Conservation (phyloP, 768 basidiomycete species). For the Leucosporidium scottii region DNA sequence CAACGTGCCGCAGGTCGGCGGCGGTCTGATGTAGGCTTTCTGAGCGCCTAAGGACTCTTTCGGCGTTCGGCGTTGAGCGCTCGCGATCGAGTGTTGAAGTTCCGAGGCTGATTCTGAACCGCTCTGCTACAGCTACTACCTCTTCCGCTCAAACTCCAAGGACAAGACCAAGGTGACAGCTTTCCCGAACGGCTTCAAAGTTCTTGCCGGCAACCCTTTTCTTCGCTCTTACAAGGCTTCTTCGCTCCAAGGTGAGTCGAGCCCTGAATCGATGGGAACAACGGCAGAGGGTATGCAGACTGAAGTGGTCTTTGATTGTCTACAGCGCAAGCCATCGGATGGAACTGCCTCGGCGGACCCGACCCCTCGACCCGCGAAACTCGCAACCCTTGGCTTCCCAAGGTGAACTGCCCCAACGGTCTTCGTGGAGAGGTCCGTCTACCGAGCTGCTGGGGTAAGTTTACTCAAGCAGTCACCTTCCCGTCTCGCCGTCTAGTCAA, state of each 20-base stretch:
- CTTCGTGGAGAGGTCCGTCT: slow-evolving; percentile 34
- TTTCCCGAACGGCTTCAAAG: slow-evolving; percentile 34
- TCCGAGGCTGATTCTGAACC: no score
- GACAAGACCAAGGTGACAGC: slow-evolving; percentile 17
- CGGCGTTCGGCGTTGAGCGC: no score
- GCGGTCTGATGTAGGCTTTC: slow-evolving; percentile 36
- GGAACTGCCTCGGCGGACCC: slow-evolving; percentile 46
- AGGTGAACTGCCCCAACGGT: slow-evolving; percentile 35
- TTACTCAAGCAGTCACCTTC: no score
- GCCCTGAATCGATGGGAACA: no score
- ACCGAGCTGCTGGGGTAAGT: neutral
- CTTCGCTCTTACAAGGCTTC: slow-evolving; percentile 50
- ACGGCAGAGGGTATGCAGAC: no score
- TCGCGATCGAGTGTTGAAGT: no score
- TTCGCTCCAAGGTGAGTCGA: slow-evolving; percentile 24
- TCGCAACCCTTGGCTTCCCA: slow-evolving; percentile 20
- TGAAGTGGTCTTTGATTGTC: no score
- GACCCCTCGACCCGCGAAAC: slow-evolving; percentile 3
- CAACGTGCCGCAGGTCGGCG: slow-evolving; percentile 28
- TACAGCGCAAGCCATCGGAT: slow-evolving; percentile 47
- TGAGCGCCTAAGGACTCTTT: no score
- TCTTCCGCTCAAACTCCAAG: neutral
- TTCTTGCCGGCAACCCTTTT: slow-evolving; percentile 50
- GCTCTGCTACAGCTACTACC: neutral
- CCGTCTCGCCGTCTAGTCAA: no score